Evolutionary conservation across 768 basidiomycete genomes (phyloP).

Genomic region (Chlorophyllum brunneum): DNA sequence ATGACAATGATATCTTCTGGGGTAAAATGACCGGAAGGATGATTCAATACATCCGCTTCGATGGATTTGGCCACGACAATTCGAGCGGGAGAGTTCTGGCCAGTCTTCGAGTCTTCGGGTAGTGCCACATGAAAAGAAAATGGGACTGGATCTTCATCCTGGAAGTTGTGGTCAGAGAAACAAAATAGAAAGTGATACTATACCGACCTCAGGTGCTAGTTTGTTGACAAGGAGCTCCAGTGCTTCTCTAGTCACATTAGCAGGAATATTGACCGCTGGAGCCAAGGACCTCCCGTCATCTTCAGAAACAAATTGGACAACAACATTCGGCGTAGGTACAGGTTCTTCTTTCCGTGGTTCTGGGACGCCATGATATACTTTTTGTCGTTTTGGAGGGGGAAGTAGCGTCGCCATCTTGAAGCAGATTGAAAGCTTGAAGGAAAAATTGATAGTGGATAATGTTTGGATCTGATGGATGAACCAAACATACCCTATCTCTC

Average conservation of each 20-base stretch:
- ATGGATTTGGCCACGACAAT: conserved; percentile 85
- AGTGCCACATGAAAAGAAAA: conserved; percentile 86
- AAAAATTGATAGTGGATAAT: not conserved
- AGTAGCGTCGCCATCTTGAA: conserved; percentile 76
- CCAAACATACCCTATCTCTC: conserved; percentile 5
- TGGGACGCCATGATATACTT: conserved; percentile 72
- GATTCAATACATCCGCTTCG: conserved; percentile 72
- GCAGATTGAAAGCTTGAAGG: not conserved
- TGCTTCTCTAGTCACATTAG: conserved; percentile 79
- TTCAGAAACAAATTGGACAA: conserved; percentile 92
- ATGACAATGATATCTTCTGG: conserved; percentile 86
- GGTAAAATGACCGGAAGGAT: conserved; percentile 68
- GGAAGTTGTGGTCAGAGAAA: conserved; percentile 17
- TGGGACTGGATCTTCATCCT: conserved; percentile 88
- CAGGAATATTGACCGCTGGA: conserved; percentile 85
- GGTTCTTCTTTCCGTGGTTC: conserved; percentile 52
- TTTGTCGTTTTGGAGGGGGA: conserved; percentile 86
- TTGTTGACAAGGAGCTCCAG: conserved; percentile 90
- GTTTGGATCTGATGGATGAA: conserved; percentile 8
- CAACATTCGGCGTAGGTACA: conserved; percentile 55
- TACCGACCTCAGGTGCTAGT: conserved; percentile 65
- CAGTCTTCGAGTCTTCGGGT: conserved; percentile 47
- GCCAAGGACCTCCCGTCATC: conserved; percentile 80
- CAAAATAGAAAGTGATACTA: conserved; percentile 1
- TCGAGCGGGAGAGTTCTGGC: conserved; percentile 62